Base-by-base conservation (phyloP, 1,139 yeast species). In the Candida glucosophila region DNA sequence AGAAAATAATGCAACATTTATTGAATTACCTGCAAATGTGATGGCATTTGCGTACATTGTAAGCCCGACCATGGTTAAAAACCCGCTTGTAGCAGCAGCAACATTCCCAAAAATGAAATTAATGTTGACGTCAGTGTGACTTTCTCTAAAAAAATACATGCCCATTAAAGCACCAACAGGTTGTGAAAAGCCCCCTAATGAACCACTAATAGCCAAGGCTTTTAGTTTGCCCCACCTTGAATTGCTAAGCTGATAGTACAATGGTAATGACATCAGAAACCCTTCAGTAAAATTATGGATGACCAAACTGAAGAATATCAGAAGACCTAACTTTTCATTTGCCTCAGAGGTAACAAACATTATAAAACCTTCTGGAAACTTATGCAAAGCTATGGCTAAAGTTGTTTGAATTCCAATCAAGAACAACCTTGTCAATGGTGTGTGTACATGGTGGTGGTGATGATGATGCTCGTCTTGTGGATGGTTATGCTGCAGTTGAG, bases 241-340 rank as follows among this genome's bases (percentile, higher is more conserved):
- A 1, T 40, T 22, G 4, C 44, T 35, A 5, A 55, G 38, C 41
- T 63, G 60, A 29, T 86, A 70, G 46, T 77, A 90, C 22, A 90
- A 58, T 0, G 98, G 98, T 30, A 88, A 62, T 11, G 95, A 85
- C 82, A 90, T 86, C 14, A 92, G 75, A 47, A 90, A 86, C 0
- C 98, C 98, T 51, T 90, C 98, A n/a, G 88, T 79, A 39, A 85
- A 76, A 51, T 90, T 90, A 55, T 90, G 98, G 16, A 88, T 72
- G 12, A 88, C 73, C 40, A 90, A 64, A 29, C 95, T 85, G 14
- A 86, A 48, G 43, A 90, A 88, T 8, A 90, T 83, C 11, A 83
- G 70, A 17, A 85, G 44, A 0, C 97, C 97, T 16, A 86, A 55
- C 25, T 67, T 55, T 1, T 79, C 74, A 43, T 82, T 75, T 1